These are phyloP conservation scores for Esteya vermicola DNA, from an alignment of 2,329 filamentous ascomycete genomes.

Conservation along the genomic window DNA sequence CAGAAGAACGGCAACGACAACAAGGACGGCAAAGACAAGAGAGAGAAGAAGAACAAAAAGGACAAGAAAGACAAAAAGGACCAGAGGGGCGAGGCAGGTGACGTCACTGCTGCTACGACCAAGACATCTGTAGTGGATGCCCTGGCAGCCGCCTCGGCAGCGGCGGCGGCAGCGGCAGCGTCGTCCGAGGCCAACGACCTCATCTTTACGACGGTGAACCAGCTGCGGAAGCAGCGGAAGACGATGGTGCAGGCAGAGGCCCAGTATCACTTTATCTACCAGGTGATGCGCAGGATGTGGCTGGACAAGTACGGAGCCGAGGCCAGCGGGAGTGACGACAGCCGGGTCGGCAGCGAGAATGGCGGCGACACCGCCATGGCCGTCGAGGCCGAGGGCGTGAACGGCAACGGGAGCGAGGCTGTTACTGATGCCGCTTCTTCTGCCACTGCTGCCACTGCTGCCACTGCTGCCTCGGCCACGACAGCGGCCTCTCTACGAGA, in stretches of 20 bases:
- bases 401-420: too few relatives aligned
- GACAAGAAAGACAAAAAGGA: too few relatives aligned
- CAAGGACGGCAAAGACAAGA: slow-evolving; percentile 1
- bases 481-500: too few relatives aligned
- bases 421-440: too few relatives aligned
- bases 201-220: slow-evolving; percentile 66
- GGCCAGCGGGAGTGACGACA: slow-evolving; percentile 15
- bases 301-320: slow-evolving; percentile 42
- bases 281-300: slow-evolving; percentile 66
- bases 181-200: slow-evolving; percentile 8
- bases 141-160: not conserved
- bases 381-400: not conserved
- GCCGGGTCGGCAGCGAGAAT: not conserved
- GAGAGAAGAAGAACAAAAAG: not conserved
- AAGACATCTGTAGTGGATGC: too few relatives aligned
- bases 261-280: slow-evolving; percentile 82
- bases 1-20: slow-evolving; percentile 14
- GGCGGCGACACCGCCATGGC: not conserved
- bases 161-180: not conserved
- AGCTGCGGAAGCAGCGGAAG: slow-evolving; percentile 71
- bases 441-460: too few relatives aligned
- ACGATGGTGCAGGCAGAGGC: slow-evolving; percentile 88
- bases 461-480: too few relatives aligned
- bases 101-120: too few relatives aligned
- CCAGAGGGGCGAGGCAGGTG: not conserved